Percentiles rank a stretch among this genome's conserved stretches.
These are phyloP conservation scores for Ceratocystis papillata DNA, from an alignment of 2,329 filamentous ascomycete species.

Conservation along the genomic window DNA sequence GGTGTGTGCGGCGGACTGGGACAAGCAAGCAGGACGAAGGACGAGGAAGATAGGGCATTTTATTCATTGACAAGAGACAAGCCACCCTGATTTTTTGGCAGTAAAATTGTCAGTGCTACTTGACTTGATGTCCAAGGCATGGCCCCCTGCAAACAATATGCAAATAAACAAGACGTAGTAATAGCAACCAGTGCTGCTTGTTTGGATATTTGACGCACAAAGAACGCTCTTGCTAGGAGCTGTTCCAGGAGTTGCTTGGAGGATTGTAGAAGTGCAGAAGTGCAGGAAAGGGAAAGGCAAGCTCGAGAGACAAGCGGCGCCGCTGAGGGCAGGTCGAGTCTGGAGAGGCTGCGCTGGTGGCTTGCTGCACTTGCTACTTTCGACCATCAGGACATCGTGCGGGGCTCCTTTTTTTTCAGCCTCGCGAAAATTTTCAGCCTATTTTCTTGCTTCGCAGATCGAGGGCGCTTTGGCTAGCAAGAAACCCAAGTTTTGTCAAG, in stretches of 20 bases:
- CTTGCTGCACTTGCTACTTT: too few species aligned
- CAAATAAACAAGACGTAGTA: not conserved
- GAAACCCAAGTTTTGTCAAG: not conserved
- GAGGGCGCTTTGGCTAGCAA: too few species aligned
- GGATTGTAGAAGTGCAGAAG: not conserved
- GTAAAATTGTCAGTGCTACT: conserved; percentile 1
- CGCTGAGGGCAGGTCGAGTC: too few species aligned
- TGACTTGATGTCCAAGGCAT: not conserved
- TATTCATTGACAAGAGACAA: not conserved
- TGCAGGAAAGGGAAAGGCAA: too few species aligned
- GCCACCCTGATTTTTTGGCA: not conserved
- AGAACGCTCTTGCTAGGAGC: not conserved
- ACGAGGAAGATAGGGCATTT: not conserved
- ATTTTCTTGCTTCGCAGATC: too few species aligned
- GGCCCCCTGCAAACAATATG: not conserved
- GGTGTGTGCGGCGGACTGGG: not conserved
- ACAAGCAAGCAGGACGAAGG: not conserved
- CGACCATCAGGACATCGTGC: too few species aligned
- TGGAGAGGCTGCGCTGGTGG: too few species aligned
- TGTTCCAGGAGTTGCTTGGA: not conserved
- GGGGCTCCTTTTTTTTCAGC: too few species aligned
- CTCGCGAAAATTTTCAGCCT: too few species aligned
- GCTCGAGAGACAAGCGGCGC: too few species aligned
- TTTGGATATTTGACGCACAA: not conserved
- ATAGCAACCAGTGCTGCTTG: not conserved